A percentile compares a stretch with the other conserved stretches of the same genome.
These are phyloP conservation scores for maize (Zea mays) DNA, from an alignment of 176 grass and related monocot species.

Conservation along the genomic window Zm-B73-REFERENCE-NAM-5.0 NC_050101.1:136649001-136649500, in stretches of 20 bases:
- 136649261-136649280: constrained; percentile 51
- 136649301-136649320: constrained; percentile 56
- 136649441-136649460: constrained; percentile 36
- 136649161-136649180: not conserved
- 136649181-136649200: constrained; percentile 12
- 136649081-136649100: constrained; percentile 27
- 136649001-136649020: constrained; percentile 28
- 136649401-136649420: constrained; percentile 50
- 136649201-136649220: constrained; percentile 30
- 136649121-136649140: constrained; percentile 12
- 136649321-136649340: constrained; percentile 34
- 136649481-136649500: constrained; percentile 6
- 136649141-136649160: not conserved
- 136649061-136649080: not conserved
- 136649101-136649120: not conserved
- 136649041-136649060: not conserved
- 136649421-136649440: constrained; percentile 48
- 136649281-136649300: constrained; percentile 39
- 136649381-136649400: constrained; percentile 45
- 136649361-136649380: constrained; percentile 57
- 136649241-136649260: constrained; percentile 43
- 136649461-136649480: constrained; percentile 35
- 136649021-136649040: constrained; percentile 31
- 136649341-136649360: constrained; percentile 58
- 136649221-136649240: constrained; percentile 34